Evolutionary conservation across 257 asterid genomes (phyloP), one percentile per base, ranked within the genome.

Genomic region (Phtheirospermum japonicum): DNA sequence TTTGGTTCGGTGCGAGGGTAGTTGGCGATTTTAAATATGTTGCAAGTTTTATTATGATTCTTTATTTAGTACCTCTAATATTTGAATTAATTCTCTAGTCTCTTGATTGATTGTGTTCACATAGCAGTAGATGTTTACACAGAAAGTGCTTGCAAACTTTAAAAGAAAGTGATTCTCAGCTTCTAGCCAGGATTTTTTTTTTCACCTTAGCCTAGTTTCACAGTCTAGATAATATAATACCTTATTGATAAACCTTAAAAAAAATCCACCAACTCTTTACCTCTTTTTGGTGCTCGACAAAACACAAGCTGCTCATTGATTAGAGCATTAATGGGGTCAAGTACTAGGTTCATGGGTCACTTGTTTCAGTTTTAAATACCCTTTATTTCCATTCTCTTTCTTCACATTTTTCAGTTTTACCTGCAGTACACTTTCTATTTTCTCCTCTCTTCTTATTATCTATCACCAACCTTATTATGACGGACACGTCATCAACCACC

Each of bases 361-460:
- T 77, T 77, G 82, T 58, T 73, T 65, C 56, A 50, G 71, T 69
- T 73, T 77, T 77, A 77, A 77, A 73, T 77, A 65, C 78, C 57
- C 72, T 67, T 46, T 46, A 39, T 52, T 68, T 61, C 49, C 49
- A 42, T 42, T 7, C 49, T 42, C 49, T 42, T 23, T 57, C 49
- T 67, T 49, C 75, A 42, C n/a, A 67, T 57, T 37, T 49, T 57
- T 51, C 66, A 71, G 3, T 52, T 28, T 48, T 40, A 19, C 18
- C 57, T 50, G 17, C 62, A 48, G 14, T n/a, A 14, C 52, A 40
- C 30, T 48, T 26, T 52, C 26, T 58, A 19, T 55, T 6, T 33
- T 46, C 18, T 42, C 3, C 18, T 30, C 54, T 23, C 63, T 48
- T 42, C 33, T 60, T 56, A 37, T 46, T 28, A 51, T 17, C 48